Evolutionary conservation across 805 yeast genomes (phyloP).

Genomic region (Jamesozyma jinghongensis): DNA sequence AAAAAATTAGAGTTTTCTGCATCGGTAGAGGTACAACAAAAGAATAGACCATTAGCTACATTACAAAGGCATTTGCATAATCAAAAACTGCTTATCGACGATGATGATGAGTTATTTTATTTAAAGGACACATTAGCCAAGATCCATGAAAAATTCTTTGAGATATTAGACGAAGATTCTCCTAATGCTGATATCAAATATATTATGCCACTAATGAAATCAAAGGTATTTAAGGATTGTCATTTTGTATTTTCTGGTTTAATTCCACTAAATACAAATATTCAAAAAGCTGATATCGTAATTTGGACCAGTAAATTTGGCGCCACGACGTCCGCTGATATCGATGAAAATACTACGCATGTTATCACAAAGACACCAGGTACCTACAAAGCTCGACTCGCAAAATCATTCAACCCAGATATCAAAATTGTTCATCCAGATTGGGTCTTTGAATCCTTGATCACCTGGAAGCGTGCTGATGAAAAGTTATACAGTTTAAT

Average conservation of each 20-base stretch:
- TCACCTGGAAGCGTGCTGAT: constrained; percentile 63
- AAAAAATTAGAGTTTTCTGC: constrained; percentile 56
- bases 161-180: constrained; percentile 39
- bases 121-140: constrained; percentile 52
- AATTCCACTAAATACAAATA: constrained; percentile 71
- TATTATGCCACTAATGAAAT: constrained; percentile 71
- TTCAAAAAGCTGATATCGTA: constrained; percentile 76
- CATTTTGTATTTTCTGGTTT: constrained; percentile 78
- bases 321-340: constrained; percentile 67
- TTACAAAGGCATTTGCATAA: constrained; percentile 63
- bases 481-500: constrained; percentile 50
- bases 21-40: constrained; percentile 68
- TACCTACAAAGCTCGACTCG: constrained; percentile 78
- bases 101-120: constrained; percentile 65
- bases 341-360: constrained; percentile 71
- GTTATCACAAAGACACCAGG: constrained; percentile 73
- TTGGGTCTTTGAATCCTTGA: constrained; percentile 84
- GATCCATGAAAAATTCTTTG: constrained; percentile 63
- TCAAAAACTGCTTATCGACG: constrained; percentile 51
- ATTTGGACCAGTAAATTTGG: constrained; percentile 92
- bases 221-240: constrained; percentile 54
- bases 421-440: constrained; percentile 81
- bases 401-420: constrained; percentile 49
- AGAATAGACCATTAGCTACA: constrained; percentile 76
- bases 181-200: constrained; percentile 52